A percentile compares a stretch with the other conserved stretches of the same genome.
phyloP scores from a whole-genome alignment of 2,329 filamentous ascomycete genomes.

The Myriangium duriaei region DNA sequence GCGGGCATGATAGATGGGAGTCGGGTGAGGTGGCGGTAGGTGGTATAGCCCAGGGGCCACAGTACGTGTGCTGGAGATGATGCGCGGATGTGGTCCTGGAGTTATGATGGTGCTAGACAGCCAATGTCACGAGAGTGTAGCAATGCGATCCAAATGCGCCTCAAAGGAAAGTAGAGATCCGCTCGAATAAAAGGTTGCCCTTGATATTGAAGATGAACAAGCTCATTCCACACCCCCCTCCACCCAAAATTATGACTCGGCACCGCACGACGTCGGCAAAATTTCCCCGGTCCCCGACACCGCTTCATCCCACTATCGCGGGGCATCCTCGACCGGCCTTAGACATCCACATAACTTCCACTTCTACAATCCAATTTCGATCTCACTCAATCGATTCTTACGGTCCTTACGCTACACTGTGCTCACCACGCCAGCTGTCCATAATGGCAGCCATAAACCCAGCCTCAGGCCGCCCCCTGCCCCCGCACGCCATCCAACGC shows the following conservation, averaged over 20 bases:
- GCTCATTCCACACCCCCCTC: too few species aligned
- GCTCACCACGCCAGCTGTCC: too few species aligned
- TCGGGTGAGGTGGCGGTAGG: background rate
- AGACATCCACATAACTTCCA: background rate
- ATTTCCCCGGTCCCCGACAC: background rate
- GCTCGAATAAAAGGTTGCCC: too few species aligned
- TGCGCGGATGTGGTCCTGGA: too few species aligned
- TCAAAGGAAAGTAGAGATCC: too few species aligned
- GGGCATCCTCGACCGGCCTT: background rate
- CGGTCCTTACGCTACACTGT: too few species aligned
- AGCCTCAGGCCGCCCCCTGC: conserved; percentile 54
- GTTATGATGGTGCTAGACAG: background rate
- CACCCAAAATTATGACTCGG: background rate
- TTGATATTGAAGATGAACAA: too few species aligned
- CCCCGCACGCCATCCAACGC: conserved; percentile 68
- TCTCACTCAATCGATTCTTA: too few species aligned
- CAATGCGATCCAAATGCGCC: too few species aligned
- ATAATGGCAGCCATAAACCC: conserved; percentile 58
- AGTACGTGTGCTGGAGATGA: too few species aligned
- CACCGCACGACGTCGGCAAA: background rate
- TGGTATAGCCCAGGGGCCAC: background rate
- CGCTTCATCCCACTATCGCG: background rate
- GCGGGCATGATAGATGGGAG: conserved; percentile 3
- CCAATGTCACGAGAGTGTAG: too few species aligned
- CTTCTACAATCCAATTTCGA: too few species aligned